These are phyloP conservation scores for Yamadazyma aaseri DNA, from an alignment of 1,139 yeast genomes.

Conservation along the genomic window DNA sequence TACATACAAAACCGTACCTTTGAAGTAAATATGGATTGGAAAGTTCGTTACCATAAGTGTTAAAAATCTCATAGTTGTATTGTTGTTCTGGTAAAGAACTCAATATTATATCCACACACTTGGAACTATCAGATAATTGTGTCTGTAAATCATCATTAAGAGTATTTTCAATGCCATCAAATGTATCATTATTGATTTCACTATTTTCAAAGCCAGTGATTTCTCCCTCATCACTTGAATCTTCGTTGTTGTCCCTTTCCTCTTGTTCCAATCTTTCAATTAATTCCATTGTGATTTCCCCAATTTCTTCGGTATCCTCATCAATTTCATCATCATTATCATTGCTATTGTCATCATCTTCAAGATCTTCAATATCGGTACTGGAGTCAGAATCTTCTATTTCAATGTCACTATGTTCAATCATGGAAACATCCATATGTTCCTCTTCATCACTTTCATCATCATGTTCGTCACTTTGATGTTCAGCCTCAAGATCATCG, in stretches of 20 bases:
- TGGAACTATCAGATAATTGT: conserved; percentile 34
- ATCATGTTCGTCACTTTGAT: conserved; percentile 14
- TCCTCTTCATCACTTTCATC: conserved; percentile 24
- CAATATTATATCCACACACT: conserved; percentile 59
- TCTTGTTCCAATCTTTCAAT: conserved; percentile 29
- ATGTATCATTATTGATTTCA: conserved; percentile 25
- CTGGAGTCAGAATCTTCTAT: conserved; percentile 20
- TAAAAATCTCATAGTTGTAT: conserved; percentile 58
- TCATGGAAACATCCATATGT: conserved; percentile 21
- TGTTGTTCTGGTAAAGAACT: conserved; percentile 39
- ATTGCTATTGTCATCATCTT: conserved; percentile 5
- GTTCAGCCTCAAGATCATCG: conserved; percentile 11
- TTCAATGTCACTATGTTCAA: conserved; percentile 17
- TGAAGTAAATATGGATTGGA: conserved; percentile 66
- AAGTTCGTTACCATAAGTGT: conserved; percentile 71
- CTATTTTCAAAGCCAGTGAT: conserved; percentile 15
- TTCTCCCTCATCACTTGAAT: conserved; percentile 25
- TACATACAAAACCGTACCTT: conserved; percentile 66
- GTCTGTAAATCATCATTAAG: conserved; percentile 7
- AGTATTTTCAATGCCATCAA: conserved; percentile 14
- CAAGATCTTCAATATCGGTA: conserved; percentile 16
- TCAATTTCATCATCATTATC: conserved; percentile 14
- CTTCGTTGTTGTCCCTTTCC: conserved; percentile 18
- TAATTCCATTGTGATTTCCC: conserved; percentile 37
- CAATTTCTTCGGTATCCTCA: conserved; percentile 17